These are phyloP conservation scores for Phaeophleospora eucalypticola DNA, from an alignment of 2,329 filamentous ascomycete species.

Conservation along the genomic window DNA sequence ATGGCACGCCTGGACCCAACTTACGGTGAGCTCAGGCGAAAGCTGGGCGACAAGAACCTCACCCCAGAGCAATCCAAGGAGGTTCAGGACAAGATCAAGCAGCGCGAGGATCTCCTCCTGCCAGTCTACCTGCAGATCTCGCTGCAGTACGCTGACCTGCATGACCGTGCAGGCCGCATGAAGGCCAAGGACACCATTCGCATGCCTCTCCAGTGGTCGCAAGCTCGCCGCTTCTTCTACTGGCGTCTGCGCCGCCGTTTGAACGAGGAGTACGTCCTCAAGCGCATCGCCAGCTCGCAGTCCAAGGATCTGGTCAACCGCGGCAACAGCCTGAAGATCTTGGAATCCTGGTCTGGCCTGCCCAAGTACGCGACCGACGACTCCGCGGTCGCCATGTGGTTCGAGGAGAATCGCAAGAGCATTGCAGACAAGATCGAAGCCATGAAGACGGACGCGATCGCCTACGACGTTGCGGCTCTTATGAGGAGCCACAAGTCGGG, in stretches of 20 bases:
- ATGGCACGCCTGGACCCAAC: conserved; percentile 88
- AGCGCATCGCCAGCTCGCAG: conserved; percentile 64
- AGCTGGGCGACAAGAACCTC: conserved; percentile 64
- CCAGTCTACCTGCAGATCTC: conserved; percentile 94
- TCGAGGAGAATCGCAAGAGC: conserved; percentile 85
- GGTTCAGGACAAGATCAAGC: conserved; percentile 78
- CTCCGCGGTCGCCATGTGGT: conserved; percentile 84
- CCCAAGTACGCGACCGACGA: conserved; percentile 75
- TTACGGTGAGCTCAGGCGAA: conserved; percentile 80
- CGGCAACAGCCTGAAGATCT: conserved; percentile 60
- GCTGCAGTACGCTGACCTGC: conserved; percentile 94
- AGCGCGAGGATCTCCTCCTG: conserved; percentile 81
- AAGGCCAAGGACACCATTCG: conserved; percentile 95
- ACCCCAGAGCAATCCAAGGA: conserved; percentile 68
- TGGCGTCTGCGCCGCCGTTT: conserved; percentile 96
- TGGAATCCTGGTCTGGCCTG: conserved; percentile 80
- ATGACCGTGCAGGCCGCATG: conserved; percentile 97
- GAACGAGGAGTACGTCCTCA: conserved; percentile 95
- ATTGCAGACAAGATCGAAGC: conserved; percentile 80
- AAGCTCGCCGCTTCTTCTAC: conserved; percentile 97
- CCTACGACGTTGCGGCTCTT: conserved; percentile 65
- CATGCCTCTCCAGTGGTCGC: conserved; percentile 75
- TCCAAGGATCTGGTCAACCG: conserved; percentile 42
- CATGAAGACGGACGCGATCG: conserved; percentile 71
- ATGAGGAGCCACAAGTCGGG: conserved; percentile 63